Conservation (phyloP, 192 early-diverging fungal species). For the Rhizophagus clarus region DNA sequence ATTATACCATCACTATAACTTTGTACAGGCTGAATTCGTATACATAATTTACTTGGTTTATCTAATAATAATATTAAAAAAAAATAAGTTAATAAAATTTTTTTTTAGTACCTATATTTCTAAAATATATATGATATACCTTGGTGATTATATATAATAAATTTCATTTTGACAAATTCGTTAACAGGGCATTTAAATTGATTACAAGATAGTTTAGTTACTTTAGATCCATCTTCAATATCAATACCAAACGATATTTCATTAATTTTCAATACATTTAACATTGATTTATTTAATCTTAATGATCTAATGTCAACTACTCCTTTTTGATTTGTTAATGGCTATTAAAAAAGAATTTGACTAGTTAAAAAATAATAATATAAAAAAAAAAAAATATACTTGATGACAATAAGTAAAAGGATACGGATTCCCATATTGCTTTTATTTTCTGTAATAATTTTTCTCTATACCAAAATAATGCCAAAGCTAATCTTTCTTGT, state of each 20-base stretch:
- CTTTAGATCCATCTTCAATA: constrained; percentile 33
- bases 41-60: constrained; percentile 43
- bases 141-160: constrained; percentile 50
- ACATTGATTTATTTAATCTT: constrained; percentile 53
- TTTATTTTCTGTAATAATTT: constrained; percentile 56
- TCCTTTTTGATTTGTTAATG: constrained; percentile 37
- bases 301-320: constrained; percentile 57
- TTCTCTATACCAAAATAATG: constrained; percentile 79
- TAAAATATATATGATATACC: constrained; percentile 43
- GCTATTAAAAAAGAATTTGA: constrained; percentile 9
- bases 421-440: constrained; percentile 49
- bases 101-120: neutral
- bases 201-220: constrained; percentile 36
- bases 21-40: constrained; percentile 60
- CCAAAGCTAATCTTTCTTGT: constrained; percentile 57
- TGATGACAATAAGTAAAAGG: neutral
- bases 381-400: neutral
- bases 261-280: constrained; percentile 61
- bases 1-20: constrained; percentile 54
- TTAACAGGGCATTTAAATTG: constrained; percentile 50
- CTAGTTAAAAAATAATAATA: neutral
- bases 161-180: constrained; percentile 47
- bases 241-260: constrained; percentile 61
- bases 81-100: neutral
- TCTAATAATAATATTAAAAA: constrained; percentile 2